Base-by-base conservation (phyloP, 2,329 filamentous ascomycete species). In the Verticillium zaregamsianum region DNA sequence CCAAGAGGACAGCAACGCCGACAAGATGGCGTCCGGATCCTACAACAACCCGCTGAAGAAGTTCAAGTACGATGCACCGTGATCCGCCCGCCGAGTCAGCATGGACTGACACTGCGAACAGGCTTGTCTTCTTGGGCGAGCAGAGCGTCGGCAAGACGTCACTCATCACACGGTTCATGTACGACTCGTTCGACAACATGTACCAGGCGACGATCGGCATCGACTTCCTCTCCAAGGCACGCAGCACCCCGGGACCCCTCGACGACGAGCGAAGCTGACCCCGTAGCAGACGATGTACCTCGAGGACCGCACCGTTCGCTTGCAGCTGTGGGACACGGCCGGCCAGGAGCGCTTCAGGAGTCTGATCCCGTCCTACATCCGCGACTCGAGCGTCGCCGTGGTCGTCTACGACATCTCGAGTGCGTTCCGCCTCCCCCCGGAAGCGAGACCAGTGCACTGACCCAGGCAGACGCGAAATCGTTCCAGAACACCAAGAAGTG, bases 11-110 rank as follows among this genome's bases (percentile, higher is more conserved):
- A 52, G 45, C 45, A 49, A 25, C 14, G 61, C 66, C 65, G 70
- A 73, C 77, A 86, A 75, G 58, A 97, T 97, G 93, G 91, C 93
- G 77, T 81, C 87, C 70, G 25, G 90, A 77, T 92, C 91, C 67
- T 99, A 98, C 85, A 97, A 96, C 78, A 98, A 98, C 84, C 95
- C 95, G 72, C 84, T 99, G 81, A 99, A 99, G 91, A 99, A 99
- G 80, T 99, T 98, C 90, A 99, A 99, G 93, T 97, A 83, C 64
- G 73, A 70, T 31, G 20, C 15, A 28, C 35, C 37, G 15, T 39
- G 33, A 31, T 2, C 11, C 15, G n/a, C 17, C 12, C n/a, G 11
- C 9, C 33, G 33, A 25, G 7, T 59, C 25, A 32, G 68, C 56
- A 61, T 35, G 52, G 49, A 60, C 69, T 75, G 68, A 76, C 60